Base-by-base conservation (phyloP, 108 stramenopile species). In the Schizochytrium sp. region DNA sequence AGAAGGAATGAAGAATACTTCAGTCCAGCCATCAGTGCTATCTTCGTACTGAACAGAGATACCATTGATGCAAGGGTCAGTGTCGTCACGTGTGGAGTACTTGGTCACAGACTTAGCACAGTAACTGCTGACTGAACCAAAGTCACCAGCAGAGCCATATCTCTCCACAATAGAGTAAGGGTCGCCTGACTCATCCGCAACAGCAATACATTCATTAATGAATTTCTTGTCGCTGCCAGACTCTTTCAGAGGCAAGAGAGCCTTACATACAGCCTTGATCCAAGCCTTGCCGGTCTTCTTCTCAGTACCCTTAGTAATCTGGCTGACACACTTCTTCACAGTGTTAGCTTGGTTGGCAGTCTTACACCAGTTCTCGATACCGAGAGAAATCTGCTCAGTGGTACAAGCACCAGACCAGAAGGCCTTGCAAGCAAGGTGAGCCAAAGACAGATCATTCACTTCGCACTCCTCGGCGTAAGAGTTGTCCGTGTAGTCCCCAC, bases 391-490 rank as follows among this genome's bases (percentile, higher is more conserved):
- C 76, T 83, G 76, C 50, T 49, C 13, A 1, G 45, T 47, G 0
- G 76, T 83, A 53, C 76, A 83, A 38, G 45, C 13, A 5, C 50
- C 50, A n/a, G 47, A 55, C 76, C 76, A 83, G 47, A 83, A 55
- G 53, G 76, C 76, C 0, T 83, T 83, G 76, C 76, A 83, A 53
- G 53, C 5, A 83, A 83, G 76, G 3, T 83, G 76, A 2, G 49
- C 76, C 2, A 55, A 1, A 13, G 8, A 2, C 50, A 83, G 76
- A 49, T 83, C 76, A n/a, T 0, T 55, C 50, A 83, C 47, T 2
- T 83, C 76, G 76, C 50, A 55, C 50, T 49, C 53, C 47, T 49
- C 47, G 15, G 76, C 76, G 28, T n/a, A 49, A 0, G 64, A 13
- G 76, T 83, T 83, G 64, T 69, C 44, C 64, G 0, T 69, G 64